A percentile compares a stretch with the other conserved stretches of the same genome.
Conservation (phyloP, 2,329 filamentous ascomycete species). For the Colletotrichum tropicale region DNA sequence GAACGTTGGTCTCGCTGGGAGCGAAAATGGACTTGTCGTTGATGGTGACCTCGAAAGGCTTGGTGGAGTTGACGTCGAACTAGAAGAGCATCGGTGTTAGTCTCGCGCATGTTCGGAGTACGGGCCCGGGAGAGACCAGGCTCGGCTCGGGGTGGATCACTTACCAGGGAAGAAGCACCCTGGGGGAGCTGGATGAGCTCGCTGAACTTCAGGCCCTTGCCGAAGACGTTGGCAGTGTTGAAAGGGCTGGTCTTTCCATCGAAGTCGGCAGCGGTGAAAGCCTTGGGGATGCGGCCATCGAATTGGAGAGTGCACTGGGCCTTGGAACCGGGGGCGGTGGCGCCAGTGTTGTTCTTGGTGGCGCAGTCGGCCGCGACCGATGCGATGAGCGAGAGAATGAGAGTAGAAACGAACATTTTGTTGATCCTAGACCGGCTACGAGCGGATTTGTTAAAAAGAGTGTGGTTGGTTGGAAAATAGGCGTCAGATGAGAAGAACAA, state of each 20-base stretch:
- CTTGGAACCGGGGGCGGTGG: not conserved
- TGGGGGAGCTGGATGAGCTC: constrained; percentile 53
- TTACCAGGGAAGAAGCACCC: constrained; percentile 41
- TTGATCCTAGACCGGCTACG: constrained; percentile 17
- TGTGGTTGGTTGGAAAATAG: not conserved
- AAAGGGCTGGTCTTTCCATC: constrained; percentile 51
- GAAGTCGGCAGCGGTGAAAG: constrained; percentile 42
- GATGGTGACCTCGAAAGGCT: constrained; percentile 59
- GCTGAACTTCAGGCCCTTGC: constrained; percentile 55
- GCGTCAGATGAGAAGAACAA: constrained; percentile 11
- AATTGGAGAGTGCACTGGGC: constrained; percentile 45
- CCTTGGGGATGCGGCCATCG: constrained; percentile 49
- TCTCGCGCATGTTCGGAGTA: not conserved
- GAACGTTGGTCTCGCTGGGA: constrained; percentile 49
- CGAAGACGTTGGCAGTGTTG: constrained; percentile 57
- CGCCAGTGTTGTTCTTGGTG: constrained; percentile 10
- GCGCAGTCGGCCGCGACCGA: constrained; percentile 2
- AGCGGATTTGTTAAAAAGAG: constrained; percentile 7
- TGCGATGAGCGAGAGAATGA: constrained; percentile 12
- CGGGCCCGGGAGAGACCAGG: not conserved
- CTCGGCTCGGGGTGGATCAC: constrained; percentile 20
- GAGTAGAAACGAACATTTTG: constrained; percentile 15
- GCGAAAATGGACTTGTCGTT: constrained; percentile 64
- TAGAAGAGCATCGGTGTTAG: not conserved
- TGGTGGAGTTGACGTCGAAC: constrained; percentile 48